Percentiles rank a stretch among this genome's conserved stretches.
phyloP scores from a whole-genome alignment of 768 basidiomycete species.

The Pholiota molesta region DNA sequence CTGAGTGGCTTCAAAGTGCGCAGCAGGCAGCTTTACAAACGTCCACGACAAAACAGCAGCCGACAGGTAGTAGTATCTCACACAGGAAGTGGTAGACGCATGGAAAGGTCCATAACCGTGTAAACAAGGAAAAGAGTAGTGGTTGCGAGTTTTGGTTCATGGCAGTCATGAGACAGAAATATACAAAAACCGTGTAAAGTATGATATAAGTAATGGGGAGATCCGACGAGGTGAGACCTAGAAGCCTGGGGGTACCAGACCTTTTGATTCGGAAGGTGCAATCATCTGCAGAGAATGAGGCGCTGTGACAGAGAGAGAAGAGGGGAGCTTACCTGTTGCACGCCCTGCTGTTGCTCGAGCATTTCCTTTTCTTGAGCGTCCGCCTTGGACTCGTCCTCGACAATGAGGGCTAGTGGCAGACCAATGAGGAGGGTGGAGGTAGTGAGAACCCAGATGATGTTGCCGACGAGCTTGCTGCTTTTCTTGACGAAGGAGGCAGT shows the following conservation, averaged over 20 bases:
- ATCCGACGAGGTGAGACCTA: slow-evolving; percentile 35
- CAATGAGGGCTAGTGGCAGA: slow-evolving; percentile 86
- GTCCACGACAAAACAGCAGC: background rate
- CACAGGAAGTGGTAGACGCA: slow-evolving; percentile 20
- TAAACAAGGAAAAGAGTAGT: slow-evolving; percentile 19
- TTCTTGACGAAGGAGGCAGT: slow-evolving; percentile 69
- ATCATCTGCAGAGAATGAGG: slow-evolving; percentile 62
- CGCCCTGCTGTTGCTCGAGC: slow-evolving; percentile 90
- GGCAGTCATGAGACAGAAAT: slow-evolving; percentile 28
- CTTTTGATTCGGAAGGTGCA: slow-evolving; percentile 61
- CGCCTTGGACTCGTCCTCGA: slow-evolving; percentile 96
- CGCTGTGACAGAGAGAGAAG: slow-evolving; percentile 14
- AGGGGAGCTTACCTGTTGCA: slow-evolving; percentile 70
- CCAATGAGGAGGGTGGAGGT: slow-evolving; percentile 94
- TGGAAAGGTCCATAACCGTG: slow-evolving; percentile 12
- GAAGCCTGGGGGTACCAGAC: slow-evolving; percentile 86
- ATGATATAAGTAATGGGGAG: slow-evolving; percentile 10
- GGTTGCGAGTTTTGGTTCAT: slow-evolving; percentile 18
- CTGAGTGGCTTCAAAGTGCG: slow-evolving; percentile 15
- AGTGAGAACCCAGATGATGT: slow-evolving; percentile 92
- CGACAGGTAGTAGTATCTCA: slow-evolving; percentile 17
- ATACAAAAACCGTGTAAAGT: slow-evolving; percentile 22
- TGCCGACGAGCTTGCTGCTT: slow-evolving; percentile 75
- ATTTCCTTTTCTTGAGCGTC: slow-evolving; percentile 94
- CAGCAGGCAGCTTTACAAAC: slow-evolving; percentile 16